Evolutionary conservation across 192 early-diverging fungal species (phyloP).

Genomic region (Endogone sp.): DNA sequence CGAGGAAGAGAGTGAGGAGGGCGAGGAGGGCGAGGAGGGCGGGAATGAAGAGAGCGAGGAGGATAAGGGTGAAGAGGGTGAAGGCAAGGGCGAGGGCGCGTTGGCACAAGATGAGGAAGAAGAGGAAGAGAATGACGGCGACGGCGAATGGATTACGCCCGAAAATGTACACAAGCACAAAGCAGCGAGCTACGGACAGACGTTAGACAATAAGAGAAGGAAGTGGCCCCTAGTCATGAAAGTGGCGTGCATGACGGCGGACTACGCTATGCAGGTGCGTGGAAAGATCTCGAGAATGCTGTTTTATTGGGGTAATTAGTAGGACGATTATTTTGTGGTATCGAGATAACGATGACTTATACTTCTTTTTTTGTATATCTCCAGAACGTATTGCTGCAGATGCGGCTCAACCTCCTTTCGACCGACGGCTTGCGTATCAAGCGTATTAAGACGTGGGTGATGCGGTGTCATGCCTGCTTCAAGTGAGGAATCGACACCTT

Average conservation of each 20-base stretch:
- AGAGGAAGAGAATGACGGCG: slow-evolving; percentile 39
- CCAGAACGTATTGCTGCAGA: slow-evolving; percentile 89
- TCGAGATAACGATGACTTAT: neutral
- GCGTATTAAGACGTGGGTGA: slow-evolving; percentile 80
- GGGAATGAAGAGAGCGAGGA: neutral
- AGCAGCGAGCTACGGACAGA: slow-evolving; percentile 47
- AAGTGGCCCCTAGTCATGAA: slow-evolving; percentile 37
- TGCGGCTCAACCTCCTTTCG: slow-evolving; percentile 81
- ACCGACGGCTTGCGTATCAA: slow-evolving; percentile 77
- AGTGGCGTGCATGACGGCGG: slow-evolving; percentile 88
- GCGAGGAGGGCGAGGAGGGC: slow-evolving; percentile 1
- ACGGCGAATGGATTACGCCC: slow-evolving; percentile 94
- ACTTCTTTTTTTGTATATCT: neutral
- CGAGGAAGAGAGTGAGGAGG: neutral
- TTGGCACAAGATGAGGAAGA: too few species aligned
- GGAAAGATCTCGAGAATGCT: too few species aligned
- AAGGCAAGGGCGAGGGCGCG: too few species aligned
- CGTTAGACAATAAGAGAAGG: slow-evolving; percentile 28
- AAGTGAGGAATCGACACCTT: slow-evolving; percentile 42
- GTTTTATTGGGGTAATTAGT: neutral
- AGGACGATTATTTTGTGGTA: neutral
- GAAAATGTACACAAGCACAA: slow-evolving; percentile 75
- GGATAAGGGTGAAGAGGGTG: neutral
- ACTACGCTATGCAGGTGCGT: slow-evolving; percentile 89
- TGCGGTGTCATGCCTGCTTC: slow-evolving; percentile 94